Base-by-base conservation (phyloP, 2,329 filamentous ascomycete genomes). In the Pezicula neosporulosa region DNA sequence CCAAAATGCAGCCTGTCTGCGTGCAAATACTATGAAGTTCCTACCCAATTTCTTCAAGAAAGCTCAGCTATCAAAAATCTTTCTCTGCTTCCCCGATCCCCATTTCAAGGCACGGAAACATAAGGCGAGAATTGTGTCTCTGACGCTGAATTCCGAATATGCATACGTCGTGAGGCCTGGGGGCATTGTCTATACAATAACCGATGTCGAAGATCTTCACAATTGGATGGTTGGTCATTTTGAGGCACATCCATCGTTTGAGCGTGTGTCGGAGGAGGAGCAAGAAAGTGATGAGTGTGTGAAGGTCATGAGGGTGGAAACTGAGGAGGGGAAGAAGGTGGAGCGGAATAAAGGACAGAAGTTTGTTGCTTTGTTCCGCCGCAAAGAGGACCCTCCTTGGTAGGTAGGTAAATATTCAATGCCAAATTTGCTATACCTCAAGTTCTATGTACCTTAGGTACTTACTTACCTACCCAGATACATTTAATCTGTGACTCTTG, bases 21-120 rank as follows among this genome's bases (percentile, higher is more conserved):
- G 94, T 56, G 89, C 90, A 59, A 99, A 99, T 74, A 90, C 90
- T 5, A 99, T 99, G 94, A 99, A 99, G 69, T 99, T 97, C 70
- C 77, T 99, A n/a, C 93, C 95, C 56, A 97, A 99, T 67, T 96
- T 97, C 77, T 97, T 99, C 77, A 75, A 72, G 49, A 88, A 86
- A 63, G 77, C 73, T 13, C 92, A 97, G 67, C 82, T 99, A 13
- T 82, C 80, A 56, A 95, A 95, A 67, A 89, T 97, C 66, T 99
- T 99, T 70, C 89, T 99, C 63, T 99, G 94, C 75, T 99, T 99
- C 67, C 94, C 94, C 0, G 94, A 99, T 65, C 94, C 94, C 53
- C 94, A 99, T 71, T 99, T 99, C 77, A 99, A 99, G 72, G 84
- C 90, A 12, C 82, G 93, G 56, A 99, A 99, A 71, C 94, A 97